A percentile compares a stretch with the other conserved stretches of the same genome.
These are phyloP conservation scores for Breviolum minutum DNA, from an alignment of 73 alveolate genomes.

Conservation along the genomic window DNA sequence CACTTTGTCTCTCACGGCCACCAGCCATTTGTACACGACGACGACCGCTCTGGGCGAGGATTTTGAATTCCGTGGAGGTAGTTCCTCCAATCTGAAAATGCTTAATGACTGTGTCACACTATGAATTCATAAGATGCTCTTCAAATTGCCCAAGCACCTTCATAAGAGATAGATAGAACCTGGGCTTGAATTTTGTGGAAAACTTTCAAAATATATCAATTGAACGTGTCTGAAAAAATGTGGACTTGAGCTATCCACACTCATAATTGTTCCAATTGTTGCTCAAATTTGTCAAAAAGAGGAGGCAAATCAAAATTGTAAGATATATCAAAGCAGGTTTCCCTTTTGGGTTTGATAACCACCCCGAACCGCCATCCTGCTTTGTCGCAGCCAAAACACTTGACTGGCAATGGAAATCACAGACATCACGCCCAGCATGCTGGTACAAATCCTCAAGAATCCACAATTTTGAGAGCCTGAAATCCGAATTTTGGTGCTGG, in stretches of 20 bases:
- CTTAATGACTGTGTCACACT: not conserved
- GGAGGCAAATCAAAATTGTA: too few species aligned
- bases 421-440: constrained; percentile 37
- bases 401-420: constrained; percentile 31
- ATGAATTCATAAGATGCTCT: not conserved
- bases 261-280: too few species aligned
- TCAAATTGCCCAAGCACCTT: constrained; percentile 71
- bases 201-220: too few species aligned
- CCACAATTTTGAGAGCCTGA: not conserved
- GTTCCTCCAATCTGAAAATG: not conserved
- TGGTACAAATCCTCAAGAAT: not conserved
- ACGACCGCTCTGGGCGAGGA: too few species aligned
- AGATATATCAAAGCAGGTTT: not conserved
- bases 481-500: too few species aligned
- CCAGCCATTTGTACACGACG: too few species aligned
- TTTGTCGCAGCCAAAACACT: not conserved
- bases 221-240: too few species aligned
- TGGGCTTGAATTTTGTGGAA: not conserved
- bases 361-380: too few species aligned
- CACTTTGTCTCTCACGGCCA: constrained; percentile 5
- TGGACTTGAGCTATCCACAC: too few species aligned
- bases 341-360: too few species aligned
- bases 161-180: constrained; percentile 51
- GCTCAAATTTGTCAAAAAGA: too few species aligned
- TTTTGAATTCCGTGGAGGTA: constrained; percentile 18